Conservation (phyloP, 495 filamentous ascomycete species). For the Talaromyces trachyspermus region DNA sequence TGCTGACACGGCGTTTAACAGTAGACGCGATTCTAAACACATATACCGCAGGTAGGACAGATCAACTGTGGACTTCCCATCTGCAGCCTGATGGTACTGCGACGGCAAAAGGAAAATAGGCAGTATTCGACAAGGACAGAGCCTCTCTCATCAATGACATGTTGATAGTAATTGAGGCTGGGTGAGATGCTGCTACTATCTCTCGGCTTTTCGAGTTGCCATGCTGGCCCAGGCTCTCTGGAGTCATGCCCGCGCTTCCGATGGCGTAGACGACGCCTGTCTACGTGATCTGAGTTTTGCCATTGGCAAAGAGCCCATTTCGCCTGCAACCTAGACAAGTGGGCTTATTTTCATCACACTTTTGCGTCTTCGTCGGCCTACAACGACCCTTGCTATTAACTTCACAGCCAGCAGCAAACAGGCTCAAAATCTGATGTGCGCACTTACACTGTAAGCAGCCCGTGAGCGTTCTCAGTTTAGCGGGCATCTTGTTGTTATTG, state of each 20-base stretch:
- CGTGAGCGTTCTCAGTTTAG: conserved; percentile 4
- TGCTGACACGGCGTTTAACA: conserved; percentile 2
- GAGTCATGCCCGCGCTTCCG: neutral
- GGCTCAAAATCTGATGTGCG: neutral
- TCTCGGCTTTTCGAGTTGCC: neutral
- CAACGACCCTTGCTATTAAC: neutral
- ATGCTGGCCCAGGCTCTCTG: neutral
- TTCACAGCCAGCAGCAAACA: no score
- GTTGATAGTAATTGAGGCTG: neutral
- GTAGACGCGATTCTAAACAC: neutral
- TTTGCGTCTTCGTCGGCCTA: conserved; percentile 6
- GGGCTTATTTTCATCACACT: conserved; percentile 4
- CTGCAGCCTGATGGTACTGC: conserved; percentile 4
- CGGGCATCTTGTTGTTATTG: neutral
- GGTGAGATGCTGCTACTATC: neutral
- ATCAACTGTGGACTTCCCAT: conserved; percentile 4
- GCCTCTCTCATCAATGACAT: neutral
- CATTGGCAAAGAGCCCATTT: conserved; percentile 3
- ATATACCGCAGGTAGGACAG: conserved; percentile 4
- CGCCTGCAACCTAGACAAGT: neutral
- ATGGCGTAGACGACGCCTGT: conserved; percentile 1
- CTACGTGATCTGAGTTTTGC: neutral
- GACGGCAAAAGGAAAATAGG: conserved; percentile 1
- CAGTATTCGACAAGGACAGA: conserved; percentile 2
- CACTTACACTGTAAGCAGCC: conserved; percentile 2